Conservation (phyloP, 2,329 filamentous ascomycete species). For the Tricladium varicosporioides region DNA sequence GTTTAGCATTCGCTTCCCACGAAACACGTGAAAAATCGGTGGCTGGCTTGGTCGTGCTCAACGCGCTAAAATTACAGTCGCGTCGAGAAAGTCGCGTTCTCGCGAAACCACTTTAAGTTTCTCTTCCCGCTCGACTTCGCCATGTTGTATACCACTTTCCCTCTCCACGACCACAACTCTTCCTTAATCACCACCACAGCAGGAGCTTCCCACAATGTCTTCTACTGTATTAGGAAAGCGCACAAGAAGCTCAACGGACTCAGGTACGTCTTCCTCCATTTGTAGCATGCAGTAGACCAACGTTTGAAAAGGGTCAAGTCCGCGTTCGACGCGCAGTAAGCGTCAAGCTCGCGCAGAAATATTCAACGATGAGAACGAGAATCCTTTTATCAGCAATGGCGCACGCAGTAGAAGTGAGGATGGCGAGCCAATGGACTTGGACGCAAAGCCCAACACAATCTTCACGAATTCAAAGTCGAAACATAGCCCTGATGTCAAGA, state of each 20-base stretch:
- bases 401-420: conserved; percentile 28
- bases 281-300: conserved; percentile 9
- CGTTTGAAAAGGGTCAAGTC: conserved; percentile 22
- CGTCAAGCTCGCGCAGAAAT: conserved; percentile 39
- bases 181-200: conserved; percentile 4
- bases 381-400: conserved; percentile 47
- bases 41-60: neutral
- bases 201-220: conserved; percentile 28
- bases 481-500: conserved; percentile 42
- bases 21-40: neutral
- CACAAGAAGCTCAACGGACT: conserved; percentile 38
- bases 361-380: conserved; percentile 67
- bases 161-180: neutral
- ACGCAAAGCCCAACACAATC: conserved; percentile 33
- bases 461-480: conserved; percentile 38
- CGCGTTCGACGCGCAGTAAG: conserved; percentile 39
- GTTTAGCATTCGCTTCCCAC: neutral
- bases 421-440: conserved; percentile 44
- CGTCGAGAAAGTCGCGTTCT: neutral
- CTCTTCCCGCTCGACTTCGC: neutral
- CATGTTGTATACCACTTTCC: neutral
- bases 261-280: conserved; percentile 34
- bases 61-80: neutral
- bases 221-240: conserved; percentile 46
- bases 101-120: neutral